Conservation (phyloP, 495 filamentous ascomycete genomes). For the Xylaria castorea region DNA sequence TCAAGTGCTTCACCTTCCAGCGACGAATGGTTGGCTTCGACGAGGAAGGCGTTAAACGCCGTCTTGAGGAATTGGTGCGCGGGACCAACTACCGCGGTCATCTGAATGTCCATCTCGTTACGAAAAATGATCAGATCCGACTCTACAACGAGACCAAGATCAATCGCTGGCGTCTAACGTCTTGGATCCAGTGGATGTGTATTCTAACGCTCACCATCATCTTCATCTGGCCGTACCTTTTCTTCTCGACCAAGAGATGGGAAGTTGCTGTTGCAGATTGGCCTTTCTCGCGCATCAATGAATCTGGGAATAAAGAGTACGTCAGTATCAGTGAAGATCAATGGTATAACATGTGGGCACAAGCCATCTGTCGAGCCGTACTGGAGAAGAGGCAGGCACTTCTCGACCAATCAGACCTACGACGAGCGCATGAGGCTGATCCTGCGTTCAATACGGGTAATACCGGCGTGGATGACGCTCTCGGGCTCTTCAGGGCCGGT, state of each 20-base stretch:
- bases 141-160: conserved; percentile 62
- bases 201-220: conserved; percentile 66
- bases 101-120: conserved; percentile 59
- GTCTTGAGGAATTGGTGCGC: conserved; percentile 56
- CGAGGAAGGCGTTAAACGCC: conserved; percentile 48
- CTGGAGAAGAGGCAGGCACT: conserved; percentile 48
- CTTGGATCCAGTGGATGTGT: conserved; percentile 65
- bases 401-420: conserved; percentile 50
- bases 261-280: conserved; percentile 62
- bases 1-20: conserved; percentile 60
- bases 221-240: conserved; percentile 68
- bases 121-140: conserved; percentile 53
- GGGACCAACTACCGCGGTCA: conserved; percentile 67
- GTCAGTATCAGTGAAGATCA: conserved; percentile 54
- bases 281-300: conserved; percentile 50
- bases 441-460: conserved; percentile 34
- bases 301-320: conserved; percentile 47
- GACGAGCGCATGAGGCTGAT: conserved; percentile 44
- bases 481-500: conserved; percentile 44
- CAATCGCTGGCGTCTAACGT: conserved; percentile 63
- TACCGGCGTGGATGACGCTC: conserved; percentile 38
- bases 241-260: conserved; percentile 66
- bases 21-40: conserved; percentile 61
- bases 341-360: conserved; percentile 56
- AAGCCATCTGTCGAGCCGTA: conserved; percentile 50